Conservation (phyloP, 1,284 basidiomycete species). For the Ceratobasidium sp. region DNA sequence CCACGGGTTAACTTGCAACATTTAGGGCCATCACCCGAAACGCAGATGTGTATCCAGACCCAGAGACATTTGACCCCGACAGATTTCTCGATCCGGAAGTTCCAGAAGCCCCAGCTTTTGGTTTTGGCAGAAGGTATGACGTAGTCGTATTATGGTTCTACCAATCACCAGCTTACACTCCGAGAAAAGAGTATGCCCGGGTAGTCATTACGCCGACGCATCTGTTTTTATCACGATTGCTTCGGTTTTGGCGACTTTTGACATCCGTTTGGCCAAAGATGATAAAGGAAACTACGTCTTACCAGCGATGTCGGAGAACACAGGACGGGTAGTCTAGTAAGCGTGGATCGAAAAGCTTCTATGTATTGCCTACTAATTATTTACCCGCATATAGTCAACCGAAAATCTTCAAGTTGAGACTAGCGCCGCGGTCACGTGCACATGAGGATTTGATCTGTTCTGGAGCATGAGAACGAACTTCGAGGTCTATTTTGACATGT, state of each 20-base stretch:
- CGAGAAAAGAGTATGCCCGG: slow-evolving; percentile 33
- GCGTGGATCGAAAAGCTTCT: neutral
- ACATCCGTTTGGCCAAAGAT: slow-evolving; percentile 48
- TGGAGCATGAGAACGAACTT: too few relatives aligned
- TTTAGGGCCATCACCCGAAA: slow-evolving; percentile 18
- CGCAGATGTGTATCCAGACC: neutral
- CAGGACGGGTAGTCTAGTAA: neutral
- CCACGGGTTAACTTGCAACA: neutral
- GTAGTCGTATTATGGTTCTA: too few relatives aligned
- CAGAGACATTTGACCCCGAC: slow-evolving; percentile 28
- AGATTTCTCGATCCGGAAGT: slow-evolving; percentile 17
- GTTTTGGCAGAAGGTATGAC: slow-evolving; percentile 34
- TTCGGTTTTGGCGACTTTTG: slow-evolving; percentile 51
- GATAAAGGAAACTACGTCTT: slow-evolving; percentile 46
- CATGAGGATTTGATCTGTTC: too few relatives aligned
- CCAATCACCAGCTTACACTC: neutral
- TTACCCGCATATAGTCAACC: slow-evolving; percentile 12
- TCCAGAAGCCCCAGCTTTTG: neutral
- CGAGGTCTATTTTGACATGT: too few relatives aligned
- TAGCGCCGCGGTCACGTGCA: neutral
- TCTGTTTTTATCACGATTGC: slow-evolving; percentile 35
- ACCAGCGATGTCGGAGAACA: neutral
- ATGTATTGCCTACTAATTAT: neutral
- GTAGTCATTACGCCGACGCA: slow-evolving; percentile 31
- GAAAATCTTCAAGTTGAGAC: slow-evolving; percentile 15